Evolutionary conservation across 1,139 yeast genomes (phyloP).

Genomic region (Trichomonascaceae sp.): DNA sequence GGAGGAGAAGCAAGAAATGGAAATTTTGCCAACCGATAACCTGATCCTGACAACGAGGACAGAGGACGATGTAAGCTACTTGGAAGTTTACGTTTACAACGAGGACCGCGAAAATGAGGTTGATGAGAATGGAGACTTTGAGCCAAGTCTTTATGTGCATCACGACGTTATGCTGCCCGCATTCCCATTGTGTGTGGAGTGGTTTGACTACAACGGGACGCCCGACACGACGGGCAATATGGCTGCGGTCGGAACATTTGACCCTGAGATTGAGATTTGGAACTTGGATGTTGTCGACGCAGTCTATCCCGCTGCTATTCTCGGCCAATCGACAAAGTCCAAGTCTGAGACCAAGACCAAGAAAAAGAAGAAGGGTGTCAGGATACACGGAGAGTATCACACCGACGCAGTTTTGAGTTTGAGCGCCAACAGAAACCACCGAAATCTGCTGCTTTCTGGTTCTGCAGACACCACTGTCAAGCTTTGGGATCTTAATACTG

Average conservation of each 20-base stretch:
- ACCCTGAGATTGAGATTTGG: slow-evolving; percentile 96
- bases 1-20: slow-evolving; percentile 65
- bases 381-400: slow-evolving; percentile 66
- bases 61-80: slow-evolving; percentile 84
- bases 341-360: slow-evolving; percentile 25
- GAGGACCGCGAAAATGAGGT: slow-evolving; percentile 53
- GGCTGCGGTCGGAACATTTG: slow-evolving; percentile 95
- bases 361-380: slow-evolving; percentile 40
- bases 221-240: slow-evolving; percentile 35
- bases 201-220: slow-evolving; percentile 57
- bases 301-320: slow-evolving; percentile 85
- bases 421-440: slow-evolving; percentile 67
- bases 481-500: slow-evolving; percentile 79
- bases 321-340: slow-evolving; percentile 47
- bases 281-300: slow-evolving; percentile 84
- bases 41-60: slow-evolving; percentile 86
- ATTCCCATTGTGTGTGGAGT: slow-evolving; percentile 92
- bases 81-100: slow-evolving; percentile 90
- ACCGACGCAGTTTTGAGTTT: slow-evolving; percentile 88
- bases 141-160: slow-evolving; percentile 66
- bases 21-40: slow-evolving; percentile 82
- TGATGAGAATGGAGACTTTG: slow-evolving; percentile 42
- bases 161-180: slow-evolving; percentile 96
- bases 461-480: slow-evolving; percentile 93
- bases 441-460: slow-evolving; percentile 82